phyloP scores from a whole-genome alignment of 345 rosid species.

The Eucalyptus regnans region DNA sequence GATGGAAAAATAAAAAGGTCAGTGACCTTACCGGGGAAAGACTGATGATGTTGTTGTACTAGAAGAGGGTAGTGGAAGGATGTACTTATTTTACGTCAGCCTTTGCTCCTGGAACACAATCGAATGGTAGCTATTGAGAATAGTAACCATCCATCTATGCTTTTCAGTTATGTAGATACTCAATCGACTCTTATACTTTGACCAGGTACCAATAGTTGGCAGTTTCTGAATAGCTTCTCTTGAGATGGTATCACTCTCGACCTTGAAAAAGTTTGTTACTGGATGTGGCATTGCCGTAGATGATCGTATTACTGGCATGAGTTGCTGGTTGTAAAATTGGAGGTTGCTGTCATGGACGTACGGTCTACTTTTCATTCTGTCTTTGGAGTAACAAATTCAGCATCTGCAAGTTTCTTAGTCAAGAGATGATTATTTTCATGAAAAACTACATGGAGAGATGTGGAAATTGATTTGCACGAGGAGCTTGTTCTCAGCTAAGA shows the following conservation, averaged over 20 bases:
- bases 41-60: background rate
- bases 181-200: background rate
- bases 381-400: background rate
- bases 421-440: background rate
- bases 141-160: background rate
- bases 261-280: background rate
- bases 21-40: background rate
- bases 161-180: background rate
- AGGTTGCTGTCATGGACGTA: background rate
- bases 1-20: background rate
- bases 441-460: background rate
- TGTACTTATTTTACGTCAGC: background rate
- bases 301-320: background rate
- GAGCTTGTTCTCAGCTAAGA: background rate
- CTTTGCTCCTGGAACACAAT: background rate
- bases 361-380: background rate
- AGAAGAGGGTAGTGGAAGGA: background rate
- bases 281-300: background rate
- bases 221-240: background rate
- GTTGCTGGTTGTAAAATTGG: background rate
- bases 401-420: background rate
- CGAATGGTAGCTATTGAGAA: background rate
- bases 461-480: background rate
- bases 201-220: background rate
- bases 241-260: background rate